Base-by-base conservation (phyloP, 345 rosid species). In the Syzygium aromaticum region DNA sequence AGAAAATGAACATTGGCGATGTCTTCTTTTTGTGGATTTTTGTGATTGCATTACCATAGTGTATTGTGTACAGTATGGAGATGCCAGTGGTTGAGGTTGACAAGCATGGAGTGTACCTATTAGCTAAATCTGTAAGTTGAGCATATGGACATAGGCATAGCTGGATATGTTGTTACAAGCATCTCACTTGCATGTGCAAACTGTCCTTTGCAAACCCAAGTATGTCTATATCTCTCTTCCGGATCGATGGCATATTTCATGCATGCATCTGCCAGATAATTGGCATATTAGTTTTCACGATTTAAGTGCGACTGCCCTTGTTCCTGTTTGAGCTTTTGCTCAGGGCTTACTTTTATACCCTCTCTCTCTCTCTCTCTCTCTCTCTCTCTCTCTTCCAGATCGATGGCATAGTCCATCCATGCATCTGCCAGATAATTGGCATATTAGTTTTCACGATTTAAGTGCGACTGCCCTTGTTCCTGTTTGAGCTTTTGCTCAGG, bases 71-170 rank as follows among this genome's bases (percentile, higher is more conserved):
- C 82, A 96, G 98, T 92, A 89, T 97, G 97, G 99, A 96, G 93
- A 94, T 97, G 98, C 98, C 99, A 16, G 94, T 97, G 87, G 98
- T 97, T 86, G 99, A 97, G 90, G 96, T 96, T 89, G 94, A 93
- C 93, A 92, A 93, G 91, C 95, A 94, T 91, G 98, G 98, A 86
- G 96, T 95, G 87, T 93, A 98, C 93, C 97, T 94, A 89, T 91
- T 94, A 91, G 98, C 98, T 89, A 97, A 92, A 92, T 95, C 93
- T 94, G 99, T 94, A 94, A 91, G 87, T 88, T 89, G 85, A 91
- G 86, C 90, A 52, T 86, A 64, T 85, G 85, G 88, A 86, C 84
- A 86, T 85, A 84, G 82, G 84, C 87, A 85, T 87, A 77, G 84
- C n/a, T 84, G 84, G 86, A 56, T 73, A 73, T 54, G 77, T 30